Percentiles rank a stretch among this genome's conserved stretches.
Evolutionary conservation across 2,329 filamentous ascomycete genomes (phyloP).

Genomic region (Sphaerulina populicola): DNA sequence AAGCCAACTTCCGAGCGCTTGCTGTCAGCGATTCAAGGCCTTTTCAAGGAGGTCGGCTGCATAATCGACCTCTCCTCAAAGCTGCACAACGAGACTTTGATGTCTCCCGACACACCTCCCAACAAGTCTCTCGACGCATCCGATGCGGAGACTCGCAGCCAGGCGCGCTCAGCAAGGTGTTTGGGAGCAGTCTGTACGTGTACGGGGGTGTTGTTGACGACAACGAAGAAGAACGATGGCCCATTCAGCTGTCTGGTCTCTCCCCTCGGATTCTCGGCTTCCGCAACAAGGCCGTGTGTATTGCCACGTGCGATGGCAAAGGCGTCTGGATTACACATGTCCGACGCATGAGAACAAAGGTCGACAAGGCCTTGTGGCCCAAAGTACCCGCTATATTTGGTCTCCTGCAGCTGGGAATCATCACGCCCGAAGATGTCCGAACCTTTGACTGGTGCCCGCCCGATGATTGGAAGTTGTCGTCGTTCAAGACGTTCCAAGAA

Average conservation of each 20-base stretch:
- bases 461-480: conserved; percentile 28
- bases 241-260: conserved; percentile 13
- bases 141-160: conserved; percentile 39
- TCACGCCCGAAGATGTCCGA: conserved; percentile 20
- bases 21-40: conserved; percentile 33
- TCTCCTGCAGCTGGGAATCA: conserved; percentile 32
- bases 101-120: conserved; percentile 30
- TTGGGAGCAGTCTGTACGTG: conserved; percentile 35
- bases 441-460: conserved; percentile 17
- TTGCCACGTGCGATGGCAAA: conserved; percentile 35
- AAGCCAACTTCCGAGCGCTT: conserved; percentile 24
- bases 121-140: conserved; percentile 38
- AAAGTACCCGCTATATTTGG: conserved; percentile 36
- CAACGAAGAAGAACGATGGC: conserved; percentile 13
- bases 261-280: conserved; percentile 32
- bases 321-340: conserved; percentile 40
- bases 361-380: conserved; percentile 36
- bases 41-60: conserved; percentile 36
- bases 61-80: conserved; percentile 36
- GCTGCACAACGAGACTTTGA: conserved; percentile 36
- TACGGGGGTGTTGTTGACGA: conserved; percentile 39
- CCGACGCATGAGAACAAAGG: conserved; percentile 35
- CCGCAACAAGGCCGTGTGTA: conserved; percentile 32
- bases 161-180: conserved; percentile 35
- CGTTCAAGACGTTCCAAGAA: conserved; percentile 34